Evolutionary conservation across 257 asterid species (phyloP), one percentile per base, ranked within the genome.

Genomic region (Solanum neorickii): DNA sequence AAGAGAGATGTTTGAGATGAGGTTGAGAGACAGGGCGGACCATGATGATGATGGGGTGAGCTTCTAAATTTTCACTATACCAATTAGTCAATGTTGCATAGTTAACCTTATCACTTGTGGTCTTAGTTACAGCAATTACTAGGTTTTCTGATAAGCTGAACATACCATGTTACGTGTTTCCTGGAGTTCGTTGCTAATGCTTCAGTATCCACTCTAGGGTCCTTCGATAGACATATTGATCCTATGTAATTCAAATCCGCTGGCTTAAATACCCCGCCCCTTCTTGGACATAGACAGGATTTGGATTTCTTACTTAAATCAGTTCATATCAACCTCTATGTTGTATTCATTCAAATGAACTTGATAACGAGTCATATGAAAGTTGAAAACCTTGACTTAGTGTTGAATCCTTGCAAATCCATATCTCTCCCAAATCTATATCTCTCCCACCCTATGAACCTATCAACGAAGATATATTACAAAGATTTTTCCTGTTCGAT

Each of bases 1-100:
- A 85, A 94, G 94, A 90, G 98, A 97, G 92, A 95, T 97, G 97
- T 95, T 90, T 88, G 98, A 96, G 75, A 94, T 97, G 99, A 94
- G 92, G 90, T 88, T 97, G 91, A 91, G 97, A 91, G 98, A 97
- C 93, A 93, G 94, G 91, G 93, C 87, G 88, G 98, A 95, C 78
- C 90, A 91, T 76, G 98, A 95, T 62, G 94, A 93, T 85, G 99
- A 95, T 56, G 93, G 97, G 92, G 99, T 97, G 91, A 91, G 95
- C 78, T 52, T 86, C 89, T 77, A 27, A 73, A 72, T 76, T 70
- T 73, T n/a, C 77, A 66, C 31, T 18, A 77, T 46, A 75, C 25
- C 86, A 83, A 41, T 4, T 87, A 77, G 37, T 60, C 41, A 42
- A 9, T 33, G 44, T 23, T 83, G n/a, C 77, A 85, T 74, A 11